Base-by-base conservation (phyloP, 371 early-diverging fungal species). In the Mortierella sp. region DNA sequence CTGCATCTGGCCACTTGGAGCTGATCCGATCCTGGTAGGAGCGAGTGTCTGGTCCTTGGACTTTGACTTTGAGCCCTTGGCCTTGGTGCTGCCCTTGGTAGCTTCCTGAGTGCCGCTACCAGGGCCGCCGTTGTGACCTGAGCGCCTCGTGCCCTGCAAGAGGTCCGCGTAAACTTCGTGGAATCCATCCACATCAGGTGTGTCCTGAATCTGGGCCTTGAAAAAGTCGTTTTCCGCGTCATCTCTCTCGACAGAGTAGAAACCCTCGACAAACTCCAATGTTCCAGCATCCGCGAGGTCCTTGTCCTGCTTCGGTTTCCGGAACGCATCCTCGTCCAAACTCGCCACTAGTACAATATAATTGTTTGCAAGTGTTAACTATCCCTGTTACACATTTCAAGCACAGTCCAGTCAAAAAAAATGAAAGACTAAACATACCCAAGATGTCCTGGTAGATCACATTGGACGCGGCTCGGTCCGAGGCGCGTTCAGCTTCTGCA, bases 311-410 rank as follows among this genome's bases (percentile, higher is more conserved):
- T 74, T 72, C 12, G 84, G 83, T 29, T 56, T 82, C 29, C 80
- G 68, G 80, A 94, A 94, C 16, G 94, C 94, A 38, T 90, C 87
- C 68, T 93, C 93, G 78, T 94, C 94, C 21, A 94, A 55, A 51
- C 92, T 92, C 16, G 91, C 90, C 76, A 90, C 75, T 84, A 60
- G 18, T 8, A 60, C 1, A n/a, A 38, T 5, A 7, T 18, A 68
- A 21, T 56, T 10, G 24, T 68, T 38, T 11, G 60, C 56, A 14
- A 38, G 54, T 56, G 29, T 49, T 12, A 56, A 56, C 21, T n/a
- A 6, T 1, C 32, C 32, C 24, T 32, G 32, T 1, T 24, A 38
- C 0, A 7, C 18, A 38, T 18, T 18, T 5, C 35, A 18, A 35
- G 0, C 12, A 35, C 35, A 10, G 11, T 38, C 68, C 68, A 24